Percentiles rank a stretch among this genome's conserved stretches.
Evolutionary conservation across 208 protist genomes (phyloP).

Genomic region (Vickermania spadyakhi): DNA sequence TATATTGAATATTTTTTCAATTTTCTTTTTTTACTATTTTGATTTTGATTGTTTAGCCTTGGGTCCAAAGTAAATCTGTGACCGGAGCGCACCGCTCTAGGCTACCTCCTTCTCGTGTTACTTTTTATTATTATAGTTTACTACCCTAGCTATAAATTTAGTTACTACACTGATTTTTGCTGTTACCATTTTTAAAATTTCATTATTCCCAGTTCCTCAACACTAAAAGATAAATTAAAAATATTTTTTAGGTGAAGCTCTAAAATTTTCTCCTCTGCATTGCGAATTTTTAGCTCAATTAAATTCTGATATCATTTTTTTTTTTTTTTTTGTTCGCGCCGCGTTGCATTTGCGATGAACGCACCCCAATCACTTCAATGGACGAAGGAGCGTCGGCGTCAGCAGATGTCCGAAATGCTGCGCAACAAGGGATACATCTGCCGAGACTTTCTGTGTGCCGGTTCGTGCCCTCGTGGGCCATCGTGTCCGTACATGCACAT

Average conservation of each 20-base stretch:
- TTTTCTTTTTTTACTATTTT: slow-evolving; percentile 6
- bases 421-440: slow-evolving; percentile 78
- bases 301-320: slow-evolving; percentile 6
- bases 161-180: too few species aligned
- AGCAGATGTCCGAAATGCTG: slow-evolving; percentile 43
- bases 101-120: not conserved
- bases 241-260: not conserved
- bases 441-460: slow-evolving; percentile 28
- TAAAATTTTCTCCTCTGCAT: not conserved
- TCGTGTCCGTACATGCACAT: slow-evolving; percentile 75
- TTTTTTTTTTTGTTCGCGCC: slow-evolving; percentile 8
- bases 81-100: not conserved
- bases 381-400: slow-evolving; percentile 1
- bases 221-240: too few species aligned
- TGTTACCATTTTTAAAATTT: too few species aligned
- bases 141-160: too few species aligned
- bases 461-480: slow-evolving; percentile 20
- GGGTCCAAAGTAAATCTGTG: not conserved
- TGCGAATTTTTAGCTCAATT: not conserved
- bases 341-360: not conserved
- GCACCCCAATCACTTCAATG: not conserved
- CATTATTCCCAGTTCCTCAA: too few species aligned
- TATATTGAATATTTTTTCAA: slow-evolving; percentile 1
- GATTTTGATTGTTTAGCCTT: not conserved
- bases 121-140: not conserved